Percentiles rank a stretch among this genome's conserved stretches.
Evolutionary conservation across 768 basidiomycete genomes (phyloP).

Genomic region (Royoungia palumana): DNA sequence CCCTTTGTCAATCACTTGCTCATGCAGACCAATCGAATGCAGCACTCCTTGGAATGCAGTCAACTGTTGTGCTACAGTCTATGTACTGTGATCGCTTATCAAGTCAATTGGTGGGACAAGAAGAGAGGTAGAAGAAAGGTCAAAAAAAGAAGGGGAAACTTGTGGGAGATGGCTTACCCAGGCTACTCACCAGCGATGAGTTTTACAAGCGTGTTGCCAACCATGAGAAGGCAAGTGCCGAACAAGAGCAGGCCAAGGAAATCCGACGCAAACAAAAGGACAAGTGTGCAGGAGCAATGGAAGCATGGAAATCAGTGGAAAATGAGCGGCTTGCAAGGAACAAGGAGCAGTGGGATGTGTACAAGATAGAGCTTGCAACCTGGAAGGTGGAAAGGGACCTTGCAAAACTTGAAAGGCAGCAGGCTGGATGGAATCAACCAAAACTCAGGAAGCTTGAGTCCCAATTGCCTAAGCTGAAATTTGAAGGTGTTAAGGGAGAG

Average conservation of each 20-base stretch:
- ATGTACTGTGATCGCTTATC: neutral
- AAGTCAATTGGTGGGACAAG: neutral
- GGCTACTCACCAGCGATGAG: neutral
- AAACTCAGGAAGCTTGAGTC: slow-evolving; percentile 6
- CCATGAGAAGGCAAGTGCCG: neutral
- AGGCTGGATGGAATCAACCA: slow-evolving; percentile 18
- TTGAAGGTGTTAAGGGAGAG: neutral
- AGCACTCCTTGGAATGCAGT: neutral
- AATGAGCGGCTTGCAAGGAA: neutral
- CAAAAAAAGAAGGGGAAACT: neutral
- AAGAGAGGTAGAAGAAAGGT: neutral
- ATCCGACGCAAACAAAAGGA: neutral
- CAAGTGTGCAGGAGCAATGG: neutral
- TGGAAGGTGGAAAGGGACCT: slow-evolving; percentile 19
- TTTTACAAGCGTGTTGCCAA: no score
- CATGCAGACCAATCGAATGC: neutral
- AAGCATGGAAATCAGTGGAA: neutral
- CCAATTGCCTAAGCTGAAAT: slow-evolving; percentile 3
- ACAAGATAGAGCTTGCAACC: slow-evolving; percentile 5
- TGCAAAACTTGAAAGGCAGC: slow-evolving; percentile 14
- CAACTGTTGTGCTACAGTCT: neutral
- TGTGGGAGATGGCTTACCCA: neutral
- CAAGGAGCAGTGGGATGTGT: neutral
- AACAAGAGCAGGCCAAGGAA: neutral
- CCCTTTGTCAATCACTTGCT: neutral